These are phyloP conservation scores for Salix koriyanagi DNA, from an alignment of 345 rosid species.

Conservation along the genomic window DNA sequence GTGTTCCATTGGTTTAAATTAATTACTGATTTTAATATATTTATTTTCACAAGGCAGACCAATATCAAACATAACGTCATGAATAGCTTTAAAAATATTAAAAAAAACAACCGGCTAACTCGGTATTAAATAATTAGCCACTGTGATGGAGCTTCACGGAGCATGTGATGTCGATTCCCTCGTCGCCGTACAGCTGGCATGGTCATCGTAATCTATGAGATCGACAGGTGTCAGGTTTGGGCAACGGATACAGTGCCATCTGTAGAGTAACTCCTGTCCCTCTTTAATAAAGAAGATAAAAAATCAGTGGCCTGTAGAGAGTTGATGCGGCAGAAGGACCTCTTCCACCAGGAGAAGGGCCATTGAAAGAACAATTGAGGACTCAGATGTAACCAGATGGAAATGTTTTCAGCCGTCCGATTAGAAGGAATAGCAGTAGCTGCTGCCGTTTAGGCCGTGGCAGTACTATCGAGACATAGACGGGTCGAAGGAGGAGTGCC, in stretches of 20 bases:
- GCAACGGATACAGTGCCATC: neutral
- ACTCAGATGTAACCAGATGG: neutral
- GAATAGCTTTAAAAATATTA: too few species aligned
- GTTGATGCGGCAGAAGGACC: neutral
- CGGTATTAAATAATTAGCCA: too few species aligned
- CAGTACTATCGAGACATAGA: neutral
- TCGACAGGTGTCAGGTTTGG: neutral
- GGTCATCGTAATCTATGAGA: neutral
- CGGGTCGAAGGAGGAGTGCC: neutral
- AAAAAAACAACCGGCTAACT: too few species aligned
- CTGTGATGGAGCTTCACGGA: too few species aligned
- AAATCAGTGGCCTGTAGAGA: neutral
- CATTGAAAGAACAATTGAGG: too few species aligned
- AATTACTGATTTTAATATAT: too few species aligned
- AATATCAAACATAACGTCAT: too few species aligned
- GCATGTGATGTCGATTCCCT: neutral
- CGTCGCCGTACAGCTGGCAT: neutral
- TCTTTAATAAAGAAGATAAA: neutral
- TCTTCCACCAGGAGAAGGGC: neutral
- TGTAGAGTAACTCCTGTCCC: neutral
- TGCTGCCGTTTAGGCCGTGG: neutral
- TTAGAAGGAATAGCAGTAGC: neutral
- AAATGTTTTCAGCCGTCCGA: neutral
- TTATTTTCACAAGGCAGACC: too few species aligned
- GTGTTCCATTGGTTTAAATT: too few species aligned